These are phyloP conservation scores for Metschnikowia lochheadii DNA, from an alignment of 805 yeast genomes.

Conservation along the genomic window DNA sequence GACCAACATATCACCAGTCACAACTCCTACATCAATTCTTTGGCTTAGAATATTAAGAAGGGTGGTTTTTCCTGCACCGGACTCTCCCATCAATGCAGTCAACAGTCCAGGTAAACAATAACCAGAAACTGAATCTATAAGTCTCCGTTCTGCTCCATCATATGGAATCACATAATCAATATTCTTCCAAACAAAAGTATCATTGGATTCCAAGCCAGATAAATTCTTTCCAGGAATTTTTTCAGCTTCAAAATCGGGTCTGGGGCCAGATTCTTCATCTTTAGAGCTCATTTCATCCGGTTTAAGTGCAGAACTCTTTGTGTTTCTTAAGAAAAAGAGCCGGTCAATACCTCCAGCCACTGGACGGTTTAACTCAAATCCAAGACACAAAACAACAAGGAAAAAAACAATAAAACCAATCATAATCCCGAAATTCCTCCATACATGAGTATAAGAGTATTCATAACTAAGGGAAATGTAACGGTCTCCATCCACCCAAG, in stretches of 20 bases:
- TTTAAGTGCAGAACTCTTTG: neutral
- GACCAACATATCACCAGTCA: slow-evolving; percentile 54
- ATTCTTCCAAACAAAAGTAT: neutral
- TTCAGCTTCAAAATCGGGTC: no score
- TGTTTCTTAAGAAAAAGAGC: neutral
- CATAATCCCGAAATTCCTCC: slow-evolving; percentile 63
- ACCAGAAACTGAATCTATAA: neutral
- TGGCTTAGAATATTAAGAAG: slow-evolving; percentile 49
- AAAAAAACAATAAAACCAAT: slow-evolving; percentile 39
- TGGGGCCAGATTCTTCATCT: slow-evolving; percentile 25
- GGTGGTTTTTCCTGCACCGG: slow-evolving; percentile 61
- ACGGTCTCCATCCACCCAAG: slow-evolving; percentile 23
- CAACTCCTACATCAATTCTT: slow-evolving; percentile 50
- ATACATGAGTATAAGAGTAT: slow-evolving; percentile 36
- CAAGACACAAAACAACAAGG: slow-evolving; percentile 31
- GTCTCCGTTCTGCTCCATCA: neutral
- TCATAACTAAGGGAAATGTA: slow-evolving; percentile 38
- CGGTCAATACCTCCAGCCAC: neutral
- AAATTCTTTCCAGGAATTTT: neutral
- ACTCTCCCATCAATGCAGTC: slow-evolving; percentile 61
- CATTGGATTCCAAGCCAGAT: neutral
- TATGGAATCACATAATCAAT: neutral
- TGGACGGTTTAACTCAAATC: neutral
- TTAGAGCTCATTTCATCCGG: slow-evolving; percentile 44
- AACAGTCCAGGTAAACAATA: slow-evolving; percentile 42